Conservation (phyloP, 805 yeast genomes). For the Metschnikowia lachancei region DNA sequence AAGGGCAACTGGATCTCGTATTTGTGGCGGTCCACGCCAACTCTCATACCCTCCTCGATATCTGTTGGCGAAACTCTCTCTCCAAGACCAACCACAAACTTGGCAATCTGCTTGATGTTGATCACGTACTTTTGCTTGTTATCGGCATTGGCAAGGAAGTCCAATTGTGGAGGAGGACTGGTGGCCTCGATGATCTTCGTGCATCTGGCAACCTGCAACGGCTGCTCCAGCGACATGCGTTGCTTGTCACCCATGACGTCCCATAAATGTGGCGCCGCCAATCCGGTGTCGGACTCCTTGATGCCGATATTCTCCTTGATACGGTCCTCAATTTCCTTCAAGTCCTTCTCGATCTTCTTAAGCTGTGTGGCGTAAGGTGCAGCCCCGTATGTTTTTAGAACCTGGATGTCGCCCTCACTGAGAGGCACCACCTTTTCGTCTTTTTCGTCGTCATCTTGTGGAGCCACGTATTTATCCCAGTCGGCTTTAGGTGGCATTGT, state of each 20-base stretch:
- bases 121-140: slow-evolving; percentile 91
- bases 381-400: slow-evolving; percentile 92
- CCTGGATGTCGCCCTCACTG: slow-evolving; percentile 96
- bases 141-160: slow-evolving; percentile 55
- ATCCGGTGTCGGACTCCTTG: slow-evolving; percentile 96
- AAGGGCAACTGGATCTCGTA: slow-evolving; percentile 95
- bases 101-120: slow-evolving; percentile 96
- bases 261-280: slow-evolving; percentile 96
- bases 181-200: slow-evolving; percentile 86
- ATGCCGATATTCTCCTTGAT: slow-evolving; percentile 94
- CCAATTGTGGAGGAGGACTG: slow-evolving; percentile 33
- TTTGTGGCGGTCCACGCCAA: slow-evolving; percentile 96
- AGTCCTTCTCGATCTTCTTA: slow-evolving; percentile 81
- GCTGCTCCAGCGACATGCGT: slow-evolving; percentile 89
- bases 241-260: slow-evolving; percentile 95
- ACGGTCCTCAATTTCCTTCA: slow-evolving; percentile 76
- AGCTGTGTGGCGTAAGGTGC: slow-evolving; percentile 89
- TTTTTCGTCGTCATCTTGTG: slow-evolving; percentile 65
- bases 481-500: slow-evolving; percentile 94
- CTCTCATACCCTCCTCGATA: slow-evolving; percentile 99
- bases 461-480: slow-evolving; percentile 96
- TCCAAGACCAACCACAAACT: slow-evolving; percentile 94
- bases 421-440: slow-evolving; percentile 78
- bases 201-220: slow-evolving; percentile 97
- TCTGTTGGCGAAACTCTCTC: slow-evolving; percentile 98